Base-by-base conservation (phyloP, 2,329 filamentous ascomycete genomes). In the Blastomyces gilchristii region DNA sequence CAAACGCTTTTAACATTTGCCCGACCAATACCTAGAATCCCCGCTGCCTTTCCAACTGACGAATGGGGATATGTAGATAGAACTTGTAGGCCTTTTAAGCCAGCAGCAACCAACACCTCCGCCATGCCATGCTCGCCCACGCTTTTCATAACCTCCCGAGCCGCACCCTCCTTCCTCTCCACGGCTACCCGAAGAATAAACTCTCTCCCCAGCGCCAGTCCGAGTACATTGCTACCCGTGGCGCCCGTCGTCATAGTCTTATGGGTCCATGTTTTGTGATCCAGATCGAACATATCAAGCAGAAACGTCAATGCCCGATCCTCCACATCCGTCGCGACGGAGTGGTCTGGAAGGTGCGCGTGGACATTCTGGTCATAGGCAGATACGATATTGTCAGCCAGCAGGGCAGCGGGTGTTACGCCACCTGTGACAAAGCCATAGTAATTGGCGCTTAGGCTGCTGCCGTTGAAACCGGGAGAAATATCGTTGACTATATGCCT, bases 361-460 rank as follows among this genome's bases (percentile, higher is more conserved):
- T 87, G 83, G 4, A 91, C 86, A 73, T 92, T 96, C 72, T 96
- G 90, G 72, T 97, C 92, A 65, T 87, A 83, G 9, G 84, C 82
- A 5, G 87, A 87, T 65, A 93, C 91, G n/a, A 96, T 76, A 67
- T 91, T 88, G 73, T 97, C 93, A 1, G 91, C 92, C 62, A 90
- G 83, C 68, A 88, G 82, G 41, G 91, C 91, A 31, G 91, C 85
- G 6, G 91, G 90, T 0, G 92, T 89, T 8, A 82, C 80, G 16
- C 90, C 89, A 54, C 93, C 93, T 0, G 87, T 96, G 6, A 97
- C 88, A 73, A 97, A 96, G 64, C 91, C 92, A 73, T 90, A 95
- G 79, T 95, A 96, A 62, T 85, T 84, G 12, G 85, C 75, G 53
- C 83, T 85, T 52, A 83, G 81, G 67, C 85, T 86, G 69, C 85